Conservation (phyloP, 1,139 yeast genomes). For the Candida tropicalis region DNA sequence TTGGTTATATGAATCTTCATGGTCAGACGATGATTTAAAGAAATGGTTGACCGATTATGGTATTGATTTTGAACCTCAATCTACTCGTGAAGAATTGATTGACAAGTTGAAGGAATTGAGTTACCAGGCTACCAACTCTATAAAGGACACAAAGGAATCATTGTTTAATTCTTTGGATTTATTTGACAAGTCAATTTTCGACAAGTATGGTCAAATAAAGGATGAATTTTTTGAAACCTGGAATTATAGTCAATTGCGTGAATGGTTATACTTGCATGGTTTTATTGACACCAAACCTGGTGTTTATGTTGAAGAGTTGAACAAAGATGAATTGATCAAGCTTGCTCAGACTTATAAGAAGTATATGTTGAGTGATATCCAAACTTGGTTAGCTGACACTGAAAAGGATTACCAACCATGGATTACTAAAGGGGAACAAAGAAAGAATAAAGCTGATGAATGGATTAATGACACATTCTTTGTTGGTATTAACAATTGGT, state of each 20-base stretch:
- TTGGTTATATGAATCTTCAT: conserved; percentile 45
- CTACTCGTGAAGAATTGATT: conserved; percentile 45
- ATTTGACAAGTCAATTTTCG: conserved; percentile 33
- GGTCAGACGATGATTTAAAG: conserved; percentile 47
- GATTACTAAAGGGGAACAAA: conserved; percentile 25
- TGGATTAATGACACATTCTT: conserved; percentile 48
- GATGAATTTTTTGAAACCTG: conserved; percentile 48
- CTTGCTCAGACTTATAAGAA: conserved; percentile 21
- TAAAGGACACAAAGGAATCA: conserved; percentile 37
- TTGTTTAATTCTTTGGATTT: conserved; percentile 42
- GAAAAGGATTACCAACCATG: conserved; percentile 26
- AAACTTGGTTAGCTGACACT: conserved; percentile 34
- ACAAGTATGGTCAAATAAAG: conserved; percentile 41
- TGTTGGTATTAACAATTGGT: conserved; percentile 49
- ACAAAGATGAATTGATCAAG: conserved; percentile 21
- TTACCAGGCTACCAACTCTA: conserved; percentile 37
- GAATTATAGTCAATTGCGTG: conserved; percentile 33
- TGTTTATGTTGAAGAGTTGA: conserved; percentile 21
- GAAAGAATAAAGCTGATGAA: conserved; percentile 24
- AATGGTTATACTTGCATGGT: conserved; percentile 33
- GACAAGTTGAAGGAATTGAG: conserved; percentile 43
- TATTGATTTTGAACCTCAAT: conserved; percentile 39
- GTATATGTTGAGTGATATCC: conserved; percentile 48
- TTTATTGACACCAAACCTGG: conserved; percentile 28
- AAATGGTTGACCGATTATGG: conserved; percentile 51